Percentiles rank a stretch among this genome's conserved stretches.
Conservation (phyloP, 1,139 yeast species). For the Zygosaccharomyces pseudobailii region DNA sequence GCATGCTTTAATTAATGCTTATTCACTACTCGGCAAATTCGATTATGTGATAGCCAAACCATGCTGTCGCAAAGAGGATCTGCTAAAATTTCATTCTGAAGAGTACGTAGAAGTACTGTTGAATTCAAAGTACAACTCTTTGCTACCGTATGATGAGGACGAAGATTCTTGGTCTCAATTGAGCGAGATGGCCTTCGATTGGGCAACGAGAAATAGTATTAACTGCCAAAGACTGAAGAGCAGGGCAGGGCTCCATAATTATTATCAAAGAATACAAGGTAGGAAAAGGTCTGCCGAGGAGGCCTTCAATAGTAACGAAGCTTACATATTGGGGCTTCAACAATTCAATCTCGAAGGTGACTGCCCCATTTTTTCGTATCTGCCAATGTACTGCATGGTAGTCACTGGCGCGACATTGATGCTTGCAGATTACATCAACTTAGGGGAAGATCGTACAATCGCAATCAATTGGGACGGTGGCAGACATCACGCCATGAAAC, state of each 20-base stretch:
- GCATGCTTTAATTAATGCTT: slow-evolving; percentile 21
- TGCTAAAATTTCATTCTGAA: slow-evolving; percentile 24
- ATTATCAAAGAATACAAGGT: slow-evolving; percentile 2
- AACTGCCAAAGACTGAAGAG: neutral
- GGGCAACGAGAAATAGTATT: slow-evolving; percentile 6
- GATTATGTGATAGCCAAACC: slow-evolving; percentile 22
- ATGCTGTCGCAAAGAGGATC: slow-evolving; percentile 14
- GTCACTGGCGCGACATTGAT: slow-evolving; percentile 58
- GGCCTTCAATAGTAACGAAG: slow-evolving; percentile 5
- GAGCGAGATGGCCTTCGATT: slow-evolving; percentile 11
- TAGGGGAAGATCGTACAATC: slow-evolving; percentile 28
- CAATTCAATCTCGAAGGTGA: slow-evolving; percentile 52
- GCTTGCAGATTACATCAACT: slow-evolving; percentile 39
- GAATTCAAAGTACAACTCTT: slow-evolving; percentile 12
- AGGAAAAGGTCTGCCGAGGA: slow-evolving; percentile 10
- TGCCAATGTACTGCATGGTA: slow-evolving; percentile 47
- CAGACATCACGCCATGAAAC: slow-evolving; percentile 60
- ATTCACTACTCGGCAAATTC: slow-evolving; percentile 23
- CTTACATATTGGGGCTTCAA: neutral
- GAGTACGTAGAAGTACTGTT: slow-evolving; percentile 20
- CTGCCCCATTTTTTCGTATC: slow-evolving; percentile 56
- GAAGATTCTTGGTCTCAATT: slow-evolving; percentile 15
- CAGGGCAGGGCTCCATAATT: slow-evolving; percentile 7
- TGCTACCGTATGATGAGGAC: slow-evolving; percentile 8
- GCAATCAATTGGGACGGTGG: slow-evolving; percentile 80